Evolutionary conservation across 805 yeast genomes (phyloP).

Genomic region (Suhomyces vadensis): DNA sequence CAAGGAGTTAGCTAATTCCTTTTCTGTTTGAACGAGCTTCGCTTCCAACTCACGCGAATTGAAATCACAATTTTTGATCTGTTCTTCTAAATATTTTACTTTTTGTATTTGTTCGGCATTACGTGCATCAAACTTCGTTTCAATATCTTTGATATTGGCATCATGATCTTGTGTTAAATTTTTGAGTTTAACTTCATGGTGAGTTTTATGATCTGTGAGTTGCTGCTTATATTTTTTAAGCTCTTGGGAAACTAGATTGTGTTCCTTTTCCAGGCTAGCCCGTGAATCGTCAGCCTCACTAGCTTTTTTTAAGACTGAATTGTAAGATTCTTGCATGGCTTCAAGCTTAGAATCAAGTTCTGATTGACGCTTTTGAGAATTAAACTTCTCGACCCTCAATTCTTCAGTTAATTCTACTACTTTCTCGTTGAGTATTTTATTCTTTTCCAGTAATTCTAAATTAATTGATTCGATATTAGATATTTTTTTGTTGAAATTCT

Average conservation of each 20-base stretch:
- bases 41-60: neutral
- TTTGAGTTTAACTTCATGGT: neutral
- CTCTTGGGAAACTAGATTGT: neutral
- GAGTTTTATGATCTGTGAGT: neutral
- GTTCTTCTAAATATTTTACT: neutral
- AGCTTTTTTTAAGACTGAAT: neutral
- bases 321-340: neutral
- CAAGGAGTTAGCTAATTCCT: neutral
- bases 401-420: neutral
- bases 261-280: neutral
- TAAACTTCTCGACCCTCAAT: neutral
- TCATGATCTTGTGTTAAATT: neutral
- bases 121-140: neutral
- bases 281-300: neutral
- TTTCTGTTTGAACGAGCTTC: neutral
- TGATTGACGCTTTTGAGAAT: neutral
- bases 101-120: neutral
- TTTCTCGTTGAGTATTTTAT: neutral
- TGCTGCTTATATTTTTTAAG: neutral
- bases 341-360: neutral
- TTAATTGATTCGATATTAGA: conserved; percentile 5
- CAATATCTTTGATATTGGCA: neutral
- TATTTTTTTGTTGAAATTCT: neutral
- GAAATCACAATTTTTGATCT: neutral
- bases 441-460: neutral